Conservation (phyloP, 2,329 filamentous ascomycete species). For the Microsporum canis region DNA sequence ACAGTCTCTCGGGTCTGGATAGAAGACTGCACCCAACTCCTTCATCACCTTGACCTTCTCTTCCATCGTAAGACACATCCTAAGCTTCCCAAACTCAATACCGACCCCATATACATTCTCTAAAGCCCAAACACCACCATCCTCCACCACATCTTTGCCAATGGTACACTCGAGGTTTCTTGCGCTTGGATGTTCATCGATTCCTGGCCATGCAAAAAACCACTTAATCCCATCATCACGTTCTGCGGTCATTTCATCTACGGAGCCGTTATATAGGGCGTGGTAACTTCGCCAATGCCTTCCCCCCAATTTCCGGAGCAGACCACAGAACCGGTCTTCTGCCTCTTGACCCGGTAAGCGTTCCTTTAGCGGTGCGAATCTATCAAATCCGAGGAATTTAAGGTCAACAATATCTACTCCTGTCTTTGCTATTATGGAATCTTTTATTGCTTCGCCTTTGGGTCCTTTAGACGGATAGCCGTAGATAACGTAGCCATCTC, state of each 20-base stretch:
- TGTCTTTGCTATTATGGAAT: background rate
- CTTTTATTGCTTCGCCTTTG: background rate
- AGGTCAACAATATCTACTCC: background rate
- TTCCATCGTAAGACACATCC: background rate
- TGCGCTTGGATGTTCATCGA: background rate
- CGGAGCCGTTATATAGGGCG: background rate
- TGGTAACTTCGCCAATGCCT: background rate
- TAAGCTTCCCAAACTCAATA: background rate
- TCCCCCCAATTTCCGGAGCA: background rate
- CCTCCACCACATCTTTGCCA: background rate
- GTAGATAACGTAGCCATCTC: background rate
- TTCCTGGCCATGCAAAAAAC: background rate
- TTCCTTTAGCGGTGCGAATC: background rate
- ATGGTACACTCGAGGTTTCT: background rate
- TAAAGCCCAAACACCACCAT: background rate
- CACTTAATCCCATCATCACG: background rate
- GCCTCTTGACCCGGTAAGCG: background rate
- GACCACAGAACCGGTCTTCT: background rate
- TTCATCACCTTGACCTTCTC: background rate
- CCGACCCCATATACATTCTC: background rate
- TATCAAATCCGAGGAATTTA: background rate
- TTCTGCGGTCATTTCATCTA: background rate
- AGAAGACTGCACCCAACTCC: background rate
- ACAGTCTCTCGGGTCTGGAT: background rate
- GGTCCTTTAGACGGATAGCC: background rate